Evolutionary conservation across 2,329 filamentous ascomycete species (phyloP).

Genomic region (Fusarium poae): DNA sequence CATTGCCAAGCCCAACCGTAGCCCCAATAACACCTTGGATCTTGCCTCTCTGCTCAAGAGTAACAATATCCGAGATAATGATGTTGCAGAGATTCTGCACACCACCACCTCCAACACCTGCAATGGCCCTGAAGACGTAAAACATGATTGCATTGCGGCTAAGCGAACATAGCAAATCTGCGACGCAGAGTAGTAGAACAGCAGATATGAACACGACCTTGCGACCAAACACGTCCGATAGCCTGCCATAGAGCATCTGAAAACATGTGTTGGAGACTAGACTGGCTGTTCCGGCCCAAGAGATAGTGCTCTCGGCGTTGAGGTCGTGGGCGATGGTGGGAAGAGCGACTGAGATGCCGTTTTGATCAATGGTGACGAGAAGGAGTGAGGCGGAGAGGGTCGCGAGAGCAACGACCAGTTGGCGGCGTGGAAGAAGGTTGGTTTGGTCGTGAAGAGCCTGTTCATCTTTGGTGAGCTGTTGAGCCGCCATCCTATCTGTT

Average conservation of each 20-base stretch:
- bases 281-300: conserved; percentile 10
- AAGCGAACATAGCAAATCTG: neutral
- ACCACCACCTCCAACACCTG: neutral
- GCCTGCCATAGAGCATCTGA: conserved; percentile 9
- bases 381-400: neutral
- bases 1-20: neutral
- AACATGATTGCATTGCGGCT: conserved; percentile 6
- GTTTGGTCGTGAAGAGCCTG: conserved; percentile 7
- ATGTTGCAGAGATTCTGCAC: neutral
- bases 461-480: conserved; percentile 5
- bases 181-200: rapidly evolving
- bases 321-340: conserved; percentile 1
- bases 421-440: neutral
- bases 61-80: conserved; percentile 4
- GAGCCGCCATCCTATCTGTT: conserved; percentile 2
- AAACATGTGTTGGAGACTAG: conserved; percentile 9
- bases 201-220: too few relatives aligned
- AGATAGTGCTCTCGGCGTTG: neutral
- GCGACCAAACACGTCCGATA: conserved; percentile 12
- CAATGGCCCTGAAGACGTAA: neutral
- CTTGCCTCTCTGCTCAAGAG: neutral
- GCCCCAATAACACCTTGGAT: neutral
- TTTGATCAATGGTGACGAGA: neutral
- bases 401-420: neutral
- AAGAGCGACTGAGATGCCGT: neutral